Percentiles rank a stretch among this genome's conserved stretches.
phyloP scores from a whole-genome alignment of 2,329 filamentous ascomycete species.

The Microcyclospora pomicola region DNA sequence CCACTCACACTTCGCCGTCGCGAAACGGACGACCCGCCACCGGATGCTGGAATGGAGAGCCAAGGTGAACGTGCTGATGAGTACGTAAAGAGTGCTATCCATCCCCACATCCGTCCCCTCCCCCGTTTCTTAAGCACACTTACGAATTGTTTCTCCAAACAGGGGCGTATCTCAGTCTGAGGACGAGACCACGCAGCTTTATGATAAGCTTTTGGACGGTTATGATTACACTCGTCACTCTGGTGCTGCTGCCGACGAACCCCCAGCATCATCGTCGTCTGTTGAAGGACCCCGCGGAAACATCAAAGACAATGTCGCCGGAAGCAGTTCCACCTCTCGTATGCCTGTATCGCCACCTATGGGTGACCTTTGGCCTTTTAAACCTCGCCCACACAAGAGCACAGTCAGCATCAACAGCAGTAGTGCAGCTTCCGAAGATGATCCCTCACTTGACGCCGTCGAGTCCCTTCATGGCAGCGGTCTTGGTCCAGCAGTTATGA shows the following conservation, averaged over 20 bases:
- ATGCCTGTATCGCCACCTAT: neutral
- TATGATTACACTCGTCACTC: slow-evolving; percentile 15
- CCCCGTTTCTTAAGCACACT: slow-evolving; percentile 21
- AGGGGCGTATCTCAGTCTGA: slow-evolving; percentile 10
- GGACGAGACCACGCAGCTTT: slow-evolving; percentile 10
- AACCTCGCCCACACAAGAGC: neutral
- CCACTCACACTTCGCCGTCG: neutral
- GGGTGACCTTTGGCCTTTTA: neutral
- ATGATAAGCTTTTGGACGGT: slow-evolving; percentile 13
- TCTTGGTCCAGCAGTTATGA: neutral
- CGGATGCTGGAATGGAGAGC: slow-evolving; percentile 2
- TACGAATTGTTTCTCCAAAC: slow-evolving; percentile 20
- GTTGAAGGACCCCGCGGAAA: neutral
- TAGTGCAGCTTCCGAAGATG: neutral
- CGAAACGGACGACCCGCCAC: slow-evolving; percentile 2
- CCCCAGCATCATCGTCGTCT: neutral
- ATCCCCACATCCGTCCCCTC: slow-evolving; percentile 3
- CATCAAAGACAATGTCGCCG: neutral
- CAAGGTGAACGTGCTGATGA: slow-evolving; percentile 14
- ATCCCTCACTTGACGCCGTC: neutral
- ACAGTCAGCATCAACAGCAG: neutral
- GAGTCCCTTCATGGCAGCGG: neutral
- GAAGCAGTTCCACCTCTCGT: neutral
- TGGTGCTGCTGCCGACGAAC: neutral
- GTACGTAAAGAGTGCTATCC: slow-evolving; percentile 17